Base-by-base conservation (phyloP, 2,329 filamentous ascomycete genomes). In the Tolypocladium guangdongense region DNA sequence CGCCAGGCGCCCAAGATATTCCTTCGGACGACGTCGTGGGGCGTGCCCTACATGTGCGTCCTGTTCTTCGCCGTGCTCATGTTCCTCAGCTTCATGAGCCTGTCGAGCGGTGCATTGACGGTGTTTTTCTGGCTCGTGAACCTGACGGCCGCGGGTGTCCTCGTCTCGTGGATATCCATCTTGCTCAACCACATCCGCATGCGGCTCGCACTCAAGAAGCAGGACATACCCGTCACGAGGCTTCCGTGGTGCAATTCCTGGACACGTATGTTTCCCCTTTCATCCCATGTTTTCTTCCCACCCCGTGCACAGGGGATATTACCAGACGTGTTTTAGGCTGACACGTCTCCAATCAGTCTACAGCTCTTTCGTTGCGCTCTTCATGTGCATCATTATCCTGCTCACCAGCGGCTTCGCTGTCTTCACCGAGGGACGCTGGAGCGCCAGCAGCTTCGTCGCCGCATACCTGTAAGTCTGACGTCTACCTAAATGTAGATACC, bases 361-460 rank as follows among this genome's bases (percentile, higher is more conserved):
- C 58, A 78, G 76, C 14, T 87, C 87, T 0, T 84, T 76, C 59
- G 67, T 71, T 10, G 79, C 81, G 0, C 71, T 91, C 6, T 63
- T 74, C 56, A 79, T 84, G 72, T 81, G 77, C 62, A 70, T 83
- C 32, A 66, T 86, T 41, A 84, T 89, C 55, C 69, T 90, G 4
- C 72, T 90, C 41, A 90, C 87, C 4, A 80, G 82, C 38, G 86
- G 86, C 0, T 90, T 90, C 59, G 62, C 71, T 2, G 78, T 81
- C 4, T 86, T 86, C 55, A 82, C 80, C 1, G 68, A 67, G 37
- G 81, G 81, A 2, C 77, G 80, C 54, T 85, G 81, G 81, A 71
- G 77, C 53, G 62, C 78, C 0, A 74, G 74, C 22, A 70, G 67
- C 1, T 86, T 86, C 58, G 75, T 85, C 1, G 83, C 82, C 0